Evolutionary conservation across 495 filamentous ascomycete genomes (phyloP).

Genomic region (Daldinia concentrica): DNA sequence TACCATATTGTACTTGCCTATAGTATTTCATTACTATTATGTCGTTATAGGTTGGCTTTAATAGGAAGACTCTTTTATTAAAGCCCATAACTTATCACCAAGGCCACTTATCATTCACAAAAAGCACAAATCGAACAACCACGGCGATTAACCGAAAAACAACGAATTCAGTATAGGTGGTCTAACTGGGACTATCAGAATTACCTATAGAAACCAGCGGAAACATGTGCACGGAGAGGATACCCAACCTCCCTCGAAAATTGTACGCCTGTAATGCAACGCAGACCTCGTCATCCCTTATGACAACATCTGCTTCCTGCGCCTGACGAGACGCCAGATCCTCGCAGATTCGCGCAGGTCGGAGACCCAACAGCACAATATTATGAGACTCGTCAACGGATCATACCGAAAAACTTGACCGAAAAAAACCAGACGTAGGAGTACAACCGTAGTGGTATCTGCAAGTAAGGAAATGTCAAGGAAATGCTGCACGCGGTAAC

Average conservation of each 20-base stretch:
- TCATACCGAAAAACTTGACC: constrained; percentile 29
- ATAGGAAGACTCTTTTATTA: background rate
- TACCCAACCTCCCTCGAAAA: constrained; percentile 30
- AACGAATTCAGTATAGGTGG: background rate
- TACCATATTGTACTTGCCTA: no score
- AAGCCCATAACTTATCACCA: background rate
- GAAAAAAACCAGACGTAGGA: constrained; percentile 34
- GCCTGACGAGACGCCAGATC: constrained; percentile 47
- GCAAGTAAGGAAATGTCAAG: constrained; percentile 37
- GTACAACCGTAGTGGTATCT: constrained; percentile 47
- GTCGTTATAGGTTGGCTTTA: no score
- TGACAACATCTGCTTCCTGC: constrained; percentile 51
- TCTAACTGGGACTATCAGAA: constrained; percentile 17
- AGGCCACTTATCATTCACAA: background rate
- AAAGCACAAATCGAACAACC: background rate
- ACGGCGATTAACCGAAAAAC: background rate
- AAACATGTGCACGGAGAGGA: constrained; percentile 25
- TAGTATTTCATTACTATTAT: no score
- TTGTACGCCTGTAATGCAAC: constrained; percentile 55
- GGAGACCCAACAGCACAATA: constrained; percentile 42
- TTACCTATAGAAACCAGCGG: constrained; percentile 25
- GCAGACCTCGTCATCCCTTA: constrained; percentile 59
- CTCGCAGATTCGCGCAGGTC: constrained; percentile 54
- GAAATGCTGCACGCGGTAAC: constrained; percentile 37
- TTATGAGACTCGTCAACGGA: constrained; percentile 25